Evolutionary conservation across 176 grass and related monocot genomes (phyloP), one percentile per base, ranked within the genome.

Genomic region (Cenchrus fungigraminus): DNA sequence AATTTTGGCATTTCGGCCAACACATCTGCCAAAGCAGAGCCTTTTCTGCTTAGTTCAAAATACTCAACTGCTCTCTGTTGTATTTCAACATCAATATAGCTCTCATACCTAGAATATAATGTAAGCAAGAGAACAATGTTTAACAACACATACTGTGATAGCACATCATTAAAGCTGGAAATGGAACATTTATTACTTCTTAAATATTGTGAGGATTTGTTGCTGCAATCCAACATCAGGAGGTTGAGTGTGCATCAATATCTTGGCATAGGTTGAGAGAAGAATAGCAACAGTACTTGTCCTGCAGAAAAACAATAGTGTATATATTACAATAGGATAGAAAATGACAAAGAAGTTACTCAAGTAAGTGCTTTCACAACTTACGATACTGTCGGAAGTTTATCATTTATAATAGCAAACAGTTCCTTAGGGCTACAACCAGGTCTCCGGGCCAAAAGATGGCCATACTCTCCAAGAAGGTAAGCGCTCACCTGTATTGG

Each of bases 1-100:
- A 96, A 99, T 84, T 96, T 99, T 0, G 97, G 97, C 97, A 99
- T 99, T 94, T 99, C 97, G 22, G 97, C 97, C 81, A 99, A 84
- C 60, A 99, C 83, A 88, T 99, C 97, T 43, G 91, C 83, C 65
- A 99, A 91, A 91, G 93, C 88, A 85, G 91, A 72, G 70, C 97
- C 97, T 81, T 99, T 99, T 73, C 68, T 95, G 85, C 90, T 92
- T 54, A 99, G 82, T 76, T 94, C 91, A 89, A 92, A 96, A 87
- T 99, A 99, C 82, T 99, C 97, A 73, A 96, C 91, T 45, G 97
- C 93, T 88, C 97, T 94, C 88, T 99, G 97, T 37, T 99, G 97
- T 87, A 99, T 94, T 84, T 99, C 97, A 77, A 94, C 97, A 63
- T 99, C 97, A 4, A 99, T 99, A 88, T 96, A 99, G 67, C 97